Base-by-base conservation (phyloP, 2,329 filamentous ascomycete genomes). In the Aspergillus caelatus region DNA sequence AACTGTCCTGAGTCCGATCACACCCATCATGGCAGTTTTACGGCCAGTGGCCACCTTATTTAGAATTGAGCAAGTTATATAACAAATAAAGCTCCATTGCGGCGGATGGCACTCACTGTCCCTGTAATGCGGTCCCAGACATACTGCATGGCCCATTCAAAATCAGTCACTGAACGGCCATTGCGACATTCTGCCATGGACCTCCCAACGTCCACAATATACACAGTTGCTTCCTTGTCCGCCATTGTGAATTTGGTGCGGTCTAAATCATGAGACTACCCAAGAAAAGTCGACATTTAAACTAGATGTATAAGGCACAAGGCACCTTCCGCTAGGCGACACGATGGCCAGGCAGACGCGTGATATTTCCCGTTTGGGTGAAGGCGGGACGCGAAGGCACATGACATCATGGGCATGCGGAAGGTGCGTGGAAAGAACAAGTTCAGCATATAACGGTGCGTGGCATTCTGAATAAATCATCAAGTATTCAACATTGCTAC, bases 41-140 rank as follows among this genome's bases (percentile, higher is more conserved):
- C 92, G 86, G 32, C 87, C 89, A n/a, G 84, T 89, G 34, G 84
- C 82, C 43, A 88, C 82, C 83, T 87, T 4, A 28, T 8, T 14
- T 56, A 19, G 23, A 62, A 28, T 36, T 41, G 45, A 55, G 30
- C 12, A 60, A 58, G 26, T 11, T 19, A 21, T 32, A 26, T n/a
- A n/a, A 52, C 11, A 7, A 46, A n/a, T 45, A 41, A 6, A 4
- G 14, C 12, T 11, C 34, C 7, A 28, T n/a, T 9, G 14, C 9
- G 28, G 4, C n/a, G 34, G 8, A 30, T 60, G 34, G 76, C 77
- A 53, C 85, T 79, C 78, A 93, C 90, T 4, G 89, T 92, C 9
- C 86, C 87, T 6, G 89, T 90, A 68, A 96, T 91, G 75, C 92
- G 95, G 83, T 98, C 94, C 94, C 94, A 99, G 57, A 98, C 86